Evolutionary conservation across 2,329 filamentous ascomycete species (phyloP), one percentile per base, ranked within the genome.

Genomic region (Alternaria sp.): DNA sequence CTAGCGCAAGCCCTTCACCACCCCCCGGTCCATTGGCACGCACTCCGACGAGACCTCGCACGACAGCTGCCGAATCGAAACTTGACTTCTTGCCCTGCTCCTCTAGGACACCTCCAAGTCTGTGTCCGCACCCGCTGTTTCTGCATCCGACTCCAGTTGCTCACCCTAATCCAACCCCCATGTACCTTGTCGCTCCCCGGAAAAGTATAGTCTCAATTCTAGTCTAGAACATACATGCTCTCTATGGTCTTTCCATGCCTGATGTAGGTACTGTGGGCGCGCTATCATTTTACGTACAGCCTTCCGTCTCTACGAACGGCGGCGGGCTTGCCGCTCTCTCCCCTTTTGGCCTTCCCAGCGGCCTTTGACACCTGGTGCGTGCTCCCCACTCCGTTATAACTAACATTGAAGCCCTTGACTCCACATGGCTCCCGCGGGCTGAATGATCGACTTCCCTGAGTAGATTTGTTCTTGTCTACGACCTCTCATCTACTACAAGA

Each of bases 341-440:
- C 62, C 64, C 54, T 64, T 69, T 72, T 64, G 65, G 63, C 18
- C 54, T 62, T 58, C 36, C 57, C 64, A 54, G 63, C 67, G 63
- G 64, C 58, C 51, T 70, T 65, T 67, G 64, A 72, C 72, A 67
- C 70, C 41, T 76, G 74, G 74, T 76, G 65, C 73, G 76, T 78
- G 75, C 75, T 70, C 64, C 54, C 58, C 58, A 65, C 57, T 63
- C 67, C 57, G 60, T 61, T 68, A 66, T 68, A 71, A 70, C 67
- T 69, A 60, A 70, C 59, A 51, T 67, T 63, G 60, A 57, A 58
- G 60, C 63, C 71, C 66, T 42, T 61, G 68, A 61, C 68, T 72
- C 73, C 71, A 73, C 67, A 69, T 72, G 57, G 70, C 62, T 69
- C 64, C 65, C 64, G 64, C 41, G 54, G 64, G 55, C 55, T 66